phyloP scores from a whole-genome alignment of 257 asterid genomes.

The Solanum piurae region DNA sequence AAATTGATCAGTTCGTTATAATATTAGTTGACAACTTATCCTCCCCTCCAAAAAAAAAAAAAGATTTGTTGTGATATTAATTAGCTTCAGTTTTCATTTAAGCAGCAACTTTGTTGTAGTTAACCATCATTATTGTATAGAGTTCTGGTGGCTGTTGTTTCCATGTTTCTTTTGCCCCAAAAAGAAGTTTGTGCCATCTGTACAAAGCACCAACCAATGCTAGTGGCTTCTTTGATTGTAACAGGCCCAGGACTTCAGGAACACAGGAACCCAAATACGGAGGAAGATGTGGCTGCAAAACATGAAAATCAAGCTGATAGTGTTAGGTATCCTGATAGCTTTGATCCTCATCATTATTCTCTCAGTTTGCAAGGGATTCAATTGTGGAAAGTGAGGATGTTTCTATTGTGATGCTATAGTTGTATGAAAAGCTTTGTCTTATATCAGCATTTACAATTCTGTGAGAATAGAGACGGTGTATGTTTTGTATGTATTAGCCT shows the following conservation, averaged over 20 bases:
- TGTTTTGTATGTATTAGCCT: not conserved
- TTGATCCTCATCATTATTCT: conserved; percentile 73
- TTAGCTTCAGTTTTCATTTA: not conserved
- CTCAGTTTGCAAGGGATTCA: conserved; percentile 65
- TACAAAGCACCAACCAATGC: not conserved
- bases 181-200: not conserved
- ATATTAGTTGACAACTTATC: not conserved
- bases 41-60: not conserved
- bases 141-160: not conserved
- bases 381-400: conserved; percentile 29
- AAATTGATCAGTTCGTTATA: not conserved
- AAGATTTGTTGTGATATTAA: too few relatives aligned
- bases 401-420: not conserved
- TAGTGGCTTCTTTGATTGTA: not conserved
- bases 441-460: not conserved
- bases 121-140: not conserved
- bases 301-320: conserved; percentile 82
- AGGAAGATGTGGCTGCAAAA: conserved; percentile 88
- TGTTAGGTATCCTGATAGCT: conserved; percentile 55
- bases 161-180: not conserved
- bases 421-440: not conserved
- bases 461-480: not conserved
- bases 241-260: conserved; percentile 84
- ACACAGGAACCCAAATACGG: conserved; percentile 56
- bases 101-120: not conserved